Base-by-base conservation (phyloP, 768 basidiomycete genomes). In the Pseudohyphozyma bogoriensis region DNA sequence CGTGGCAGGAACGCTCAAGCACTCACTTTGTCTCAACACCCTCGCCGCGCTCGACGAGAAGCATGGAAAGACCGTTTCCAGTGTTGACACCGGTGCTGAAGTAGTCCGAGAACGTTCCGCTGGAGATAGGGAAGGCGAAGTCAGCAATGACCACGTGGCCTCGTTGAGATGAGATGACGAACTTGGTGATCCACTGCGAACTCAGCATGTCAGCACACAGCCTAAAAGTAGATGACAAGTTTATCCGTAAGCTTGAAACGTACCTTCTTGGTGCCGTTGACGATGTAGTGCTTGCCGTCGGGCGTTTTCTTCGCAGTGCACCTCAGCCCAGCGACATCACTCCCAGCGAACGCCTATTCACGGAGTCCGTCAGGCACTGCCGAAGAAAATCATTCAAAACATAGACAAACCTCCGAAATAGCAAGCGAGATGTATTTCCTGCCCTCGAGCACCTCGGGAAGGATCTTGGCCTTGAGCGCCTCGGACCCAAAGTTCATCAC, bases 261-360 rank as follows among this genome's bases (percentile, higher is more conserved):
- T n/a, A 50, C 47, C 47, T 64, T 64, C 58, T 69, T 69, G 28
- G 66, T 65, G 3, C 68, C 68, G 56, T 69, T 69, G 56, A 69
- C 63, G 32, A 67, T 63, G 63, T 67, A 69, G 58, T 67, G 60
- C 60, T 67, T 69, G 20, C 66, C 68, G 35, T 67, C 68, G 10
- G 53, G n/a, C 12, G 68, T 68, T 63, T 71, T 71, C 37, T n/a
- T 56, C 7, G 70, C 70, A 18, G 67, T 68, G 15, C 63, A 65
- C 40, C 66, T 51, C 91, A 69, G 37, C 18, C 64, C 64, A 4
- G 65, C 68, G 7, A 66, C 68, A 45, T 68, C 67, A 4, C 59
- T 62, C 0, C 67, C 67, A 7, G 64, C 67, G 31, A 60, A 60
- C 2, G 62, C 60, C 37, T 60, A 16, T 16, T 16, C 16, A 44